These are phyloP conservation scores for Pseudohyphozyma bogoriensis DNA, from an alignment of 768 basidiomycete species.

Conservation along the genomic window DNA sequence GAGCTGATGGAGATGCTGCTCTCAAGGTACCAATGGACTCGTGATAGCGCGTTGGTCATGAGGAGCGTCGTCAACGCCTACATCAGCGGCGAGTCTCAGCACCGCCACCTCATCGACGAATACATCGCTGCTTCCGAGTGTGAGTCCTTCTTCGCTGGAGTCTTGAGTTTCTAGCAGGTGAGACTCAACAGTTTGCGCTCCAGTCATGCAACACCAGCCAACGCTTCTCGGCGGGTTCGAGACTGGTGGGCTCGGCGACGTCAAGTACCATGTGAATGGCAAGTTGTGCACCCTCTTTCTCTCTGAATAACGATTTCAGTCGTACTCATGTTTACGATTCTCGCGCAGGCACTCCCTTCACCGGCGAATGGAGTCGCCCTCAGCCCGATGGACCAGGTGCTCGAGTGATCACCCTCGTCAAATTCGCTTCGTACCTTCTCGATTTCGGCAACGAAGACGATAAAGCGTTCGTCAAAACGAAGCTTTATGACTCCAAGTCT, in stretches of 20 bases:
- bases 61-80: conserved; percentile 25
- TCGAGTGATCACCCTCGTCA: conserved; percentile 23
- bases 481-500: conserved; percentile 18
- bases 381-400: conserved; percentile 30
- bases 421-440: conserved; percentile 17
- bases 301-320: not conserved
- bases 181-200: not conserved
- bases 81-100: conserved; percentile 5
- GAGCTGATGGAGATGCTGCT: not conserved
- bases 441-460: conserved; percentile 5
- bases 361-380: conserved; percentile 27
- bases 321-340: no score
- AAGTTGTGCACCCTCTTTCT: not conserved
- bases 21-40: conserved; percentile 30
- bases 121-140: conserved; percentile 26
- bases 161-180: not conserved
- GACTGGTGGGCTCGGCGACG: conserved; percentile 30
- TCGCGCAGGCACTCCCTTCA: not conserved
- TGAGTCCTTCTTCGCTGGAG: not conserved
- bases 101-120: conserved; percentile 16
- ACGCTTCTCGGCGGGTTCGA: conserved; percentile 28
- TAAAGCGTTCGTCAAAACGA: conserved; percentile 9
- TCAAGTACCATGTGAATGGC: conserved; percentile 26
- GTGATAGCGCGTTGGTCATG: conserved; percentile 29
- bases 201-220: conserved; percentile 30